A percentile compares a stretch with the other conserved stretches of the same genome.
These are phyloP conservation scores for button mushroom (Agaricus bisporus) DNA, from an alignment of 768 basidiomycete genomes.

Conservation along the genomic window DNA sequence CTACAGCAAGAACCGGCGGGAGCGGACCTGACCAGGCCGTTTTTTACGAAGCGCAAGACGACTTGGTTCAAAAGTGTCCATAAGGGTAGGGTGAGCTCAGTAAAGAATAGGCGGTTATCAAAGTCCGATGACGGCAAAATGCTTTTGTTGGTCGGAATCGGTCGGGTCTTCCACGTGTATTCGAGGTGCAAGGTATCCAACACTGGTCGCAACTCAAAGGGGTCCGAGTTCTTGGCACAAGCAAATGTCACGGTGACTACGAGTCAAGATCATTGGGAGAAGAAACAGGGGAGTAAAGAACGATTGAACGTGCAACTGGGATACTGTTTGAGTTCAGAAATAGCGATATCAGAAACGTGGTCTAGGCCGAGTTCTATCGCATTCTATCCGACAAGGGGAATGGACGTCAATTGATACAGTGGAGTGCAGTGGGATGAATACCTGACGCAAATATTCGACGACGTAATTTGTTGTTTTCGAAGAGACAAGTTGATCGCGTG, in stretches of 20 bases:
- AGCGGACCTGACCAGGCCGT: conserved; percentile 54
- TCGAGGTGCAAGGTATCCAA: conserved; percentile 30
- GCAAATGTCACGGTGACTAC: conserved; percentile 6
- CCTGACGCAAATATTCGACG: conserved; percentile 43
- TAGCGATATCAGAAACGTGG: conserved; percentile 36
- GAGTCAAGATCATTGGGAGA: background rate
- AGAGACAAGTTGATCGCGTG: conserved; percentile 30
- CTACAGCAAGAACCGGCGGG: background rate
- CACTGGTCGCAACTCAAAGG: conserved; percentile 29
- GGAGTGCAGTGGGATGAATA: conserved; percentile 17
- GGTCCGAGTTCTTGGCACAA: background rate
- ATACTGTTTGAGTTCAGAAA: background rate
- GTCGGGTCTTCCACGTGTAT: conserved; percentile 27
- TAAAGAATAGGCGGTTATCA: conserved; percentile 43
- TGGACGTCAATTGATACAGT: conserved; percentile 2
- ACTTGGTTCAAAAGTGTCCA: conserved; percentile 45
- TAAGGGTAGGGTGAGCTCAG: conserved; percentile 49
- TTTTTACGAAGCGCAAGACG: conserved; percentile 45
- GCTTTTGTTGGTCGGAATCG: conserved; percentile 4
- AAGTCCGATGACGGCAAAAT: background rate
- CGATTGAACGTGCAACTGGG: conserved; percentile 3
- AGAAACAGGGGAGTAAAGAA: background rate
- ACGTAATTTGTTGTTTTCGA: conserved; percentile 51
- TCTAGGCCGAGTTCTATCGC: conserved; percentile 49
- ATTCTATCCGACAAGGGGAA: conserved; percentile 39